Percentiles rank a stretch among this genome's conserved stretches.
phyloP scores from a whole-genome alignment of 768 basidiomycete genomes.

The Pluteus cervinus region DNA sequence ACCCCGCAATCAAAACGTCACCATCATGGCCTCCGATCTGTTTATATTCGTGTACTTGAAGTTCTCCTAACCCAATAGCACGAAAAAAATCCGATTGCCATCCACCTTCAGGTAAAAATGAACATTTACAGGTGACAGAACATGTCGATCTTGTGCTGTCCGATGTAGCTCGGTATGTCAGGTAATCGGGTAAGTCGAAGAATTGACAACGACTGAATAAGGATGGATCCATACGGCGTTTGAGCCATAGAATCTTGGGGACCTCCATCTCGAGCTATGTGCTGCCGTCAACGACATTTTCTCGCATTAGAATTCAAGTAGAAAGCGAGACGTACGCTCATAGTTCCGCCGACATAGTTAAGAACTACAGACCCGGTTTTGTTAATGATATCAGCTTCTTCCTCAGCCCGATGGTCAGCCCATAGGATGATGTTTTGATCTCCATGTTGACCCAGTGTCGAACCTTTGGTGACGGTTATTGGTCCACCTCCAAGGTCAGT shows the following conservation, averaged over 20 bases:
- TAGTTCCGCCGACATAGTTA: conserved; percentile 92
- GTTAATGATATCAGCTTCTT: conserved; percentile 90
- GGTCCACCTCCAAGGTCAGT: conserved; percentile 68
- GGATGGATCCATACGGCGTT: conserved; percentile 71
- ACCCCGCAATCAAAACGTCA: conserved; percentile 71
- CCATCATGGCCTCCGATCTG: conserved; percentile 69
- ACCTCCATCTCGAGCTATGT: conserved; percentile 94
- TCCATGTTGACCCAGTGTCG: conserved; percentile 53
- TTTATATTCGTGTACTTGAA: conserved; percentile 62
- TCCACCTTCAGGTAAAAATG: conserved; percentile 78
- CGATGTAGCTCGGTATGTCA: conserved; percentile 87
- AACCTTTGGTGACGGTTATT: conserved; percentile 66
- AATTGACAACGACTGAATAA: conserved; percentile 75
- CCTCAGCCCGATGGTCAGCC: conserved; percentile 94
- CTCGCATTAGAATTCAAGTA: neutral
- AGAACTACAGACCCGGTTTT: conserved; percentile 76
- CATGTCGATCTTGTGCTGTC: conserved; percentile 78
- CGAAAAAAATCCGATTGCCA: conserved; percentile 90
- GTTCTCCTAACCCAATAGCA: conserved; percentile 71
- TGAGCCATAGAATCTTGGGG: conserved; percentile 96
- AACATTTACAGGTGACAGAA: conserved; percentile 95
- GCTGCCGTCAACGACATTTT: conserved; percentile 3
- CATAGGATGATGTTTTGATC: conserved; percentile 89
- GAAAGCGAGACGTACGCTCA: conserved; percentile 60
- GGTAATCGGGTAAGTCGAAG: conserved; percentile 91